Base-by-base conservation (phyloP, 768 basidiomycete genomes). In the Mycena haematopus region DNA sequence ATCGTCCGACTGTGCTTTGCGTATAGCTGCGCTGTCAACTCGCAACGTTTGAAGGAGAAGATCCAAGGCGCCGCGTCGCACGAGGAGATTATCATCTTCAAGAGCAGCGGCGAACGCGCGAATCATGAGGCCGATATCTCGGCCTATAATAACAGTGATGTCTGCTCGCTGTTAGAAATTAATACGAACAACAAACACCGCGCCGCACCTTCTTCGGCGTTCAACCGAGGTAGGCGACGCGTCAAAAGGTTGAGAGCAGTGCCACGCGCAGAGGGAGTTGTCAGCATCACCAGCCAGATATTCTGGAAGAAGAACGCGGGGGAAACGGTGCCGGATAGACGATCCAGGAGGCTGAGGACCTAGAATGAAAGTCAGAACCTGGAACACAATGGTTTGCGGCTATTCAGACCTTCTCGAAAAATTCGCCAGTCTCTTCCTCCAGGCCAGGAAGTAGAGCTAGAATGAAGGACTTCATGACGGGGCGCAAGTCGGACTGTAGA, bases 371-470 rank as follows among this genome's bases (percentile, higher is more conserved):
- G 56, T 49, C 31, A 66, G 44, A 21, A 22, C 27, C 50, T 51
- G 57, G 45, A 68, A 57, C 69, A 58, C 62, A 40, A 25, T n/a
- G n/a, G 19, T 22, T 15, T 14, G 27, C 38, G 21, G 17, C 60
- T 17, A 38, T 68, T 44, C 59, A 24, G 56, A 89, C 91, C 79
- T 92, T 92, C 55, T 99, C 97, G 69, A 98, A 98, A 77, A 92
- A 97, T 75, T 99, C 97, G 1, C 95, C 93, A 0, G 95, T 96
- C 75, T 98, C 96, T 74, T 99, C 97, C 74, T 99, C 97, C 54
- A 99, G 79, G 2, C 97, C 97, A 2, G 97, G 97, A 13, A 99
- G 84, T 24, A 99, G 75, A 0, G 96, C 92, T 47, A 99, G 83
- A 56, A 97, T 93, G 72, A 99, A 91, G 0, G 96, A 91, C 75